Evolutionary conservation across 225 moss, liverwort and hornwort genomes (phyloP).

Genomic region (Polytrichum formosum): DNA sequence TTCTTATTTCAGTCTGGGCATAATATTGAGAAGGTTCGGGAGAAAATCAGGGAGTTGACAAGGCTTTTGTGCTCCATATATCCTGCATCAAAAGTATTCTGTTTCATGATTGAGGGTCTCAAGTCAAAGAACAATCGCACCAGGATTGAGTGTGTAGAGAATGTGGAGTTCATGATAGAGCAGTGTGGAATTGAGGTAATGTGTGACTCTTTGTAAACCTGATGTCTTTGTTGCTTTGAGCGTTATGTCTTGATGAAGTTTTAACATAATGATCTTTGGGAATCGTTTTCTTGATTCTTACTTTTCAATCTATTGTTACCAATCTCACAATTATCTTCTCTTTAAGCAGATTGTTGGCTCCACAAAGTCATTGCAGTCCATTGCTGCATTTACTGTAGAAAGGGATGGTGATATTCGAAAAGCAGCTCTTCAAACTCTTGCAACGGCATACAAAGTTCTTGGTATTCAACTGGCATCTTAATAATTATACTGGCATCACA

Average conservation of each 20-base stretch:
- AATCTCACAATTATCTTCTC: neutral
- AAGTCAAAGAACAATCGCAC: conserved; percentile 92
- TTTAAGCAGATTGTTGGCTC: conserved; percentile 51
- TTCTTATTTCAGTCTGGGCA: conserved; percentile 62
- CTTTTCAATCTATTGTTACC: neutral
- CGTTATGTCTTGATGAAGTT: neutral
- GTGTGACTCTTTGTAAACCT: neutral
- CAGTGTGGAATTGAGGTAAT: conserved; percentile 89
- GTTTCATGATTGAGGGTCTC: conserved; percentile 78
- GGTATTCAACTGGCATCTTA: conserved; percentile 21
- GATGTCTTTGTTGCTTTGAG: neutral
- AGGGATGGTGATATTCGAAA: conserved; percentile 95
- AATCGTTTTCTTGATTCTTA: neutral
- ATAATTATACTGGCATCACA: neutral
- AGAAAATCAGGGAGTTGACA: conserved; percentile 84
- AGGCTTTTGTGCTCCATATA: conserved; percentile 78
- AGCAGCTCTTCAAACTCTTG: conserved; percentile 73
- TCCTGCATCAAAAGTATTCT: conserved; percentile 74
- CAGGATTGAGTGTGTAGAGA: conserved; percentile 93
- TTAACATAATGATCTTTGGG: neutral
- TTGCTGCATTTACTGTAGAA: conserved; percentile 77
- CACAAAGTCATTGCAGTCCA: conserved; percentile 71
- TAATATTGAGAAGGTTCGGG: conserved; percentile 94
- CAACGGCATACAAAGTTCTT: conserved; percentile 76
- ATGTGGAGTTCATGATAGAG: conserved; percentile 89